phyloP scores from a whole-genome alignment of 768 basidiomycete genomes.

The Tubosaeta sp. region DNA sequence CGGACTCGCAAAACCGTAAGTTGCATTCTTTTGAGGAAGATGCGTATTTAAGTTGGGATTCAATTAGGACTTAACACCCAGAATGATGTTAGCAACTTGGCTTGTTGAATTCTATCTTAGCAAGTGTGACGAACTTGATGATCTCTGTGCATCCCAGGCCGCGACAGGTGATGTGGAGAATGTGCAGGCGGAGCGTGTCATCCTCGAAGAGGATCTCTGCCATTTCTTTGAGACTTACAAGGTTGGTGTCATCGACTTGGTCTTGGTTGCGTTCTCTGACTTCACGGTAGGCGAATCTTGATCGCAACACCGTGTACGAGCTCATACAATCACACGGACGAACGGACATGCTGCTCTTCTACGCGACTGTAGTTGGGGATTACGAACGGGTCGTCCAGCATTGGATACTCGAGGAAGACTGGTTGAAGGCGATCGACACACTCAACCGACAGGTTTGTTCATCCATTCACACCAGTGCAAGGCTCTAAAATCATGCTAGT shows the following conservation, averaged over 20 bases:
- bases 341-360: slow-evolving; percentile 89
- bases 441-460: slow-evolving; percentile 75
- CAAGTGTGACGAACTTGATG: slow-evolving; percentile 95
- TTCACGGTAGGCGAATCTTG: slow-evolving; percentile 67
- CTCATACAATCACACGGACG: slow-evolving; percentile 91
- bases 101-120: slow-evolving; percentile 95
- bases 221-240: slow-evolving; percentile 95
- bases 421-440: slow-evolving; percentile 86
- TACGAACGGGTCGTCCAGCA: slow-evolving; percentile 82
- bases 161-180: slow-evolving; percentile 81
- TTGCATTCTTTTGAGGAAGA: background rate
- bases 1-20: slow-evolving; percentile 77
- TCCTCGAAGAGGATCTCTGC: slow-evolving; percentile 89
- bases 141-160: slow-evolving; percentile 84
- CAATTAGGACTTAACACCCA: slow-evolving; percentile 79
- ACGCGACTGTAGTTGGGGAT: slow-evolving; percentile 79
- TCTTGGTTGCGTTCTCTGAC: background rate
- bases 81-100: slow-evolving; percentile 99
- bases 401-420: slow-evolving; percentile 89
- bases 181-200: slow-evolving; percentile 67
- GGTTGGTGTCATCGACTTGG: slow-evolving; percentile 38
- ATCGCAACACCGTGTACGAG: slow-evolving; percentile 83
- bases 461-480: background rate
- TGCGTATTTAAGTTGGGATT: background rate
- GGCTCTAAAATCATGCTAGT: slow-evolving; percentile 38